Conservation (phyloP, 495 filamentous ascomycete genomes). For the Lasiosphaeria miniovina region DNA sequence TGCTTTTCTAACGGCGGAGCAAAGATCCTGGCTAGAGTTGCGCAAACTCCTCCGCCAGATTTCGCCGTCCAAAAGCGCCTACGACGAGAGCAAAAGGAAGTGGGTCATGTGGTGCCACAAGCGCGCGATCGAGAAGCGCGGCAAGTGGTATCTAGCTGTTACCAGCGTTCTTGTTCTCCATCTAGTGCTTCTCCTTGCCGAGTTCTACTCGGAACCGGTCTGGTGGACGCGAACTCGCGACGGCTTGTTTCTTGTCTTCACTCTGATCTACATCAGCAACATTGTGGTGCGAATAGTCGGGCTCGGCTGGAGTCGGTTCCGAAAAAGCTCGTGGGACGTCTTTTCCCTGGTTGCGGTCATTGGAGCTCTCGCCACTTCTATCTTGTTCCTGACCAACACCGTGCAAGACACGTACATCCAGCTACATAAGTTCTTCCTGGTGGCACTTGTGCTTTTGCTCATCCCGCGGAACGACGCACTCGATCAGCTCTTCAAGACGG, state of each 20-base stretch:
- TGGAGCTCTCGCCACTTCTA: slow-evolving; percentile 76
- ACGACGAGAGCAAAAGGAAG: slow-evolving; percentile 64
- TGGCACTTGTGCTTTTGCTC: slow-evolving; percentile 83
- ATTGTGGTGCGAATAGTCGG: slow-evolving; percentile 81
- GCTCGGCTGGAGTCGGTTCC: slow-evolving; percentile 88
- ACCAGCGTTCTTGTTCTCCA: slow-evolving; percentile 79
- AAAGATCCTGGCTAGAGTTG: slow-evolving; percentile 94
- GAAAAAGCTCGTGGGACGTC: slow-evolving; percentile 92
- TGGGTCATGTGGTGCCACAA: slow-evolving; percentile 95
- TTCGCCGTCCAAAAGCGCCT: slow-evolving; percentile 84
- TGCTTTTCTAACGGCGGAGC: slow-evolving; percentile 92
- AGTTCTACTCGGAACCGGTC: slow-evolving; percentile 71
- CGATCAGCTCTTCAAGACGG: slow-evolving; percentile 98
- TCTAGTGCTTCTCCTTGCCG: slow-evolving; percentile 75
- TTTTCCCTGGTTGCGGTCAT: slow-evolving; percentile 81
- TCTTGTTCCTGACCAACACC: slow-evolving; percentile 59
- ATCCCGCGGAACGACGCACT: slow-evolving; percentile 97
- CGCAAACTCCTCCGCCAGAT: slow-evolving; percentile 91
- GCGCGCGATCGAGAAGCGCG: slow-evolving; percentile 88
- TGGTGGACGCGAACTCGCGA: slow-evolving; percentile 69
- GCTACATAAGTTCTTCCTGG: slow-evolving; percentile 89
- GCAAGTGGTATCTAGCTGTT: slow-evolving; percentile 82
- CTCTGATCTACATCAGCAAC: slow-evolving; percentile 80
- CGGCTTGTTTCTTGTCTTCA: slow-evolving; percentile 78
- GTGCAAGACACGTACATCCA: slow-evolving; percentile 61